Conservation (phyloP, 495 filamentous ascomycete species). For the Penicillium antarcticum region DNA sequence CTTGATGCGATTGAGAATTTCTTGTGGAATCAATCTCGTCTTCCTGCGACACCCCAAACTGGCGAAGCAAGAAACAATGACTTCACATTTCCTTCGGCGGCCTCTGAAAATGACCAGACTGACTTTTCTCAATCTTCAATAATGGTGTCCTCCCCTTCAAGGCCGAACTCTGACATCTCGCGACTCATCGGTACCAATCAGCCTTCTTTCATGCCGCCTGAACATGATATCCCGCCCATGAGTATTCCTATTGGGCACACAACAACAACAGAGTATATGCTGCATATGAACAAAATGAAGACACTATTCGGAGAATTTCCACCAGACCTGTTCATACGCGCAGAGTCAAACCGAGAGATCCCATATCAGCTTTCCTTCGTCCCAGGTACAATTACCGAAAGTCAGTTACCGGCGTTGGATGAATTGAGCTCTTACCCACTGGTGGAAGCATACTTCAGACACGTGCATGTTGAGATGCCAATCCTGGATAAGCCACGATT, state of each 20-base stretch:
- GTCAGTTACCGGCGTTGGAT: background rate
- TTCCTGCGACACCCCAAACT: constrained; percentile 2
- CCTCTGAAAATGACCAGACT: background rate
- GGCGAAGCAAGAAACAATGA: background rate
- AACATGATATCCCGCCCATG: constrained; percentile 6
- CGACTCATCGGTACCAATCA: background rate
- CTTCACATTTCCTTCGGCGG: background rate
- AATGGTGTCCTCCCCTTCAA: constrained; percentile 1
- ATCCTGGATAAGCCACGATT: background rate
- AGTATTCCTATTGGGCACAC: constrained; percentile 5
- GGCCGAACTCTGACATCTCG: background rate
- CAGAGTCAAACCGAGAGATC: constrained; percentile 1
- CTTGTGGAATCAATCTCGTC: background rate
- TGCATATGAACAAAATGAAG: constrained; percentile 1
- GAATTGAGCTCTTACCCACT: background rate
- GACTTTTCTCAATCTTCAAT: background rate
- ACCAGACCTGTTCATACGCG: constrained; percentile 6
- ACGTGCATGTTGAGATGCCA: constrained; percentile 1
- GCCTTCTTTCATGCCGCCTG: background rate
- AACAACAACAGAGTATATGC: constrained; percentile 4
- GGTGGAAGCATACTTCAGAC: constrained; percentile 1
- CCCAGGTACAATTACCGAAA: background rate
- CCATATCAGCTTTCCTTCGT: background rate
- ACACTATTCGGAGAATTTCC: constrained; percentile 5
- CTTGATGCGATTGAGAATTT: constrained; percentile 4